Conservation (phyloP, 2,329 filamentous ascomycete genomes). For the Graphilbum sp. region DNA sequence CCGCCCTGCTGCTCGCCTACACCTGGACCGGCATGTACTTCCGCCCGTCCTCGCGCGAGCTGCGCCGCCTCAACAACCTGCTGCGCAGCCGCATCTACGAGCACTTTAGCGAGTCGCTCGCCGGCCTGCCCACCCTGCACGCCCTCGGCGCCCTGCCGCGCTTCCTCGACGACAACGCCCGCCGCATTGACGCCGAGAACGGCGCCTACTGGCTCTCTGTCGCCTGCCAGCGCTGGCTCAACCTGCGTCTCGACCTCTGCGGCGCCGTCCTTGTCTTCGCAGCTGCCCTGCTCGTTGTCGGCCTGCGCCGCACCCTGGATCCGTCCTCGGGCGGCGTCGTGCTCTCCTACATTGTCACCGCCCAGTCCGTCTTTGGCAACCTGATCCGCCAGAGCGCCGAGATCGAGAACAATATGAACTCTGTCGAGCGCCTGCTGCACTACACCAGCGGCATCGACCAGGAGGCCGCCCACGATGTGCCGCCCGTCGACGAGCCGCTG, state of each 20-base stretch:
- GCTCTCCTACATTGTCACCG: conserved; percentile 67
- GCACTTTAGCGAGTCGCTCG: conserved; percentile 89
- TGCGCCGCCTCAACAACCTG: conserved; percentile 87
- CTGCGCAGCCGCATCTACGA: conserved; percentile 91
- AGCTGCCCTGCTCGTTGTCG: conserved; percentile 74
- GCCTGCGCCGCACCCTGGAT: conserved; percentile 68
- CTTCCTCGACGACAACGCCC: conserved; percentile 81
- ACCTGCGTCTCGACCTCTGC: conserved; percentile 76
- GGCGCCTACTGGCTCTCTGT: conserved; percentile 85
- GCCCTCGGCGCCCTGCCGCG: conserved; percentile 86
- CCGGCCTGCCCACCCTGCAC: conserved; percentile 87
- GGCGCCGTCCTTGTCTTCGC: conserved; percentile 88
- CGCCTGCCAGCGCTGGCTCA: conserved; percentile 92
- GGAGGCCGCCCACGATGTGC: conserved; percentile 40
- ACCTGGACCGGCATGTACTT: conserved; percentile 75
- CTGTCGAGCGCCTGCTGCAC: conserved; percentile 90
- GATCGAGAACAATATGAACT: conserved; percentile 99
- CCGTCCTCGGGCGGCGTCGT: conserved; percentile 85
- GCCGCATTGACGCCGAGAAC: conserved; percentile 74
- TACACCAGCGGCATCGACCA: conserved; percentile 70
- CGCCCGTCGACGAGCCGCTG: conserved; percentile 59
- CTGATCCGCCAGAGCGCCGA: conserved; percentile 86
- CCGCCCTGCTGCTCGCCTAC: conserved; percentile 74
- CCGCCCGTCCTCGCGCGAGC: conserved; percentile 72
- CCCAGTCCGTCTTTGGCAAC: conserved; percentile 59